Conservation (phyloP, 805 yeast genomes). For the Isabelozyma pseudorhagii region DNA sequence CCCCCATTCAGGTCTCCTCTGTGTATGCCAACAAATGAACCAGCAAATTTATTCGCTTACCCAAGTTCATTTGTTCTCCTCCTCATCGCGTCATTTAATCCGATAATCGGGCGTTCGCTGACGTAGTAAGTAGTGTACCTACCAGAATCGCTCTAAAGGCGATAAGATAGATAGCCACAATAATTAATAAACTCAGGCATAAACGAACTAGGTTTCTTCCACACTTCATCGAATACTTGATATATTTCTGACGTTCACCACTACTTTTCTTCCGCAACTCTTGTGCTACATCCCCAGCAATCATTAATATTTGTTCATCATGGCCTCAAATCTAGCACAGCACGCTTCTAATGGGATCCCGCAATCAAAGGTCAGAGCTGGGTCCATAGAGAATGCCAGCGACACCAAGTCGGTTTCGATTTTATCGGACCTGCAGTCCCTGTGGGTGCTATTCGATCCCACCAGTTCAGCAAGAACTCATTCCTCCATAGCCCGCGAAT, state of each 20-base stretch:
- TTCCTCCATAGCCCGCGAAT: conserved; percentile 7
- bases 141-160: background rate
- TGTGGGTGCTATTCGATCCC: conserved; percentile 28
- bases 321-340: conserved; percentile 4
- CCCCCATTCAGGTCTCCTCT: too few relatives aligned
- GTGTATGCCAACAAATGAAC: background rate
- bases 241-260: too few relatives aligned
- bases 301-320: background rate
- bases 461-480: conserved; percentile 3
- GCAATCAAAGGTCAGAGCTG: background rate
- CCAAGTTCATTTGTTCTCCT: background rate
- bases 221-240: too few relatives aligned
- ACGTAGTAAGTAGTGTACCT: conserved; percentile 1
- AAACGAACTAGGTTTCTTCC: too few relatives aligned
- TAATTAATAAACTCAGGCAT: background rate
- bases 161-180: background rate
- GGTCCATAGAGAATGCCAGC: background rate
- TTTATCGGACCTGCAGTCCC: conserved; percentile 19
- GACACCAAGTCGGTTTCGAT: conserved; percentile 6
- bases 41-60: background rate
- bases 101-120: conserved; percentile 1
- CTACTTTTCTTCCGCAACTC: background rate
- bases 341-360: conserved; percentile 1
- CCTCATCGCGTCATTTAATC: conserved; percentile 8
- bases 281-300: background rate